Evolutionary conservation across 169 alveolate species (phyloP), one percentile per base, ranked within the genome.

Genomic region (Cryptosporidium canis): DNA sequence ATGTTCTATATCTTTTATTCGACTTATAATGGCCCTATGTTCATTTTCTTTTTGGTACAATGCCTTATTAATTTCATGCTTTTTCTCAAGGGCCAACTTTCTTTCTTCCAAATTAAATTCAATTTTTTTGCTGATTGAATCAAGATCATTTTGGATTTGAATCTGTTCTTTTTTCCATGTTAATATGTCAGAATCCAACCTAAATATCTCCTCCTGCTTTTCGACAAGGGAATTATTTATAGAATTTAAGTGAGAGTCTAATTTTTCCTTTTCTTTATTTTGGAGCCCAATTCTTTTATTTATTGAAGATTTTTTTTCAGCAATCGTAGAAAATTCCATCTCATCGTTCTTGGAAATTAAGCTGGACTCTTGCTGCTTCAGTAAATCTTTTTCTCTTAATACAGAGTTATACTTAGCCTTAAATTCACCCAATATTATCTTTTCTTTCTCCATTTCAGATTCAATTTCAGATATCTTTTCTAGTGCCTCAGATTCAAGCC

Each of bases 21-120:
- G 41, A 41, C 45, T 77, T 29, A 9, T 12, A 9, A 77, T 16
- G 1, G 21, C 14, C 31, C 41, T 77, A 5, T 12, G 11, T 3
- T 63, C 27, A 58, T 63, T 77, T 16, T 41, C 44, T 77, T 58
- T 77, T 35, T 77, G 18, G 41, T 58, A 63, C 0, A 77, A 41
- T 0, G 55, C 18, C 55, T 77, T 77, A 14, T 58, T 45, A 18
- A 77, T 61, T 77, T 61, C 77, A 37, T 77, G 87, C 27, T 77
- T 77, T 33, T 61, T 61, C 43, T 77, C 87, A 58, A 77, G 39
- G 12, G 45, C 37, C 6, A 21, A n/a, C 31, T 77, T n/a, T 0
- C 39, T 56, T 37, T 77, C 64, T 39, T 55, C 58, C 2, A 27
- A 37, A 7, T 39, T 61, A 5, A 21, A 14, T 43, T 61, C 27